Base-by-base conservation (phyloP, 164 flowering plant species). In the Stephania japonica region DNA sequence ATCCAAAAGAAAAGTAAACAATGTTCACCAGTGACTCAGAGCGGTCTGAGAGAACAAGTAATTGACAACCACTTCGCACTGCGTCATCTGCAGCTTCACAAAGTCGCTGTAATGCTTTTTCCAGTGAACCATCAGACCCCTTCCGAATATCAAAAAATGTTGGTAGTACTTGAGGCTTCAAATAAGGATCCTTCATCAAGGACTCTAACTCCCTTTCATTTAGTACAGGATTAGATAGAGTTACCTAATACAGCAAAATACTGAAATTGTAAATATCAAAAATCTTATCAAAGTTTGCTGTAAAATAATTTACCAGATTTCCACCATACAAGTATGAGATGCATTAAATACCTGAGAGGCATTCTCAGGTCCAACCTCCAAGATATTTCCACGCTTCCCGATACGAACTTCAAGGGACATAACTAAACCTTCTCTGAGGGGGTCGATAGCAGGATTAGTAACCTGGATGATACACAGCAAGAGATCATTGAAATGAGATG, bases 11-110 rank as follows among this genome's bases (percentile, higher is more conserved):
- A 56, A 73, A 7, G 10, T 12, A 53, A 75, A 4, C 67, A 62
- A 49, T 26, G 38, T 86, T 75, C 78, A 96, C 99, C 88, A 90
- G 85, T 59, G 85, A 90, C 78, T 91, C 98, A 75, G 91, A 80
- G 66, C 97, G 91, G 78, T 96, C 99, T 77, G 98, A 96, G 49
- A 96, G 91, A 80, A 96, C 83, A 81, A 96, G 98, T 72, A 96
- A 81, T 73, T 96, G 97, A 23, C 91, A 92, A 83, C 98, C 99
- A 86, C 84, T 92, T 76, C 95, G 86, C 77, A 96, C 99, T 83
- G 98, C 99, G 78, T 93, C 99, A 82, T 96, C 99, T 75, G 98
- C 98, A 64, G 87, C 92, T 81, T 90, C 99, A 86, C 99, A 93
- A 32, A 96, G 90, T 80, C 76, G 85, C 67, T 80, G 44, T n/a